Evolutionary conservation across 2,329 filamentous ascomycete species (phyloP).

Genomic region (Beauveria caledonica): DNA sequence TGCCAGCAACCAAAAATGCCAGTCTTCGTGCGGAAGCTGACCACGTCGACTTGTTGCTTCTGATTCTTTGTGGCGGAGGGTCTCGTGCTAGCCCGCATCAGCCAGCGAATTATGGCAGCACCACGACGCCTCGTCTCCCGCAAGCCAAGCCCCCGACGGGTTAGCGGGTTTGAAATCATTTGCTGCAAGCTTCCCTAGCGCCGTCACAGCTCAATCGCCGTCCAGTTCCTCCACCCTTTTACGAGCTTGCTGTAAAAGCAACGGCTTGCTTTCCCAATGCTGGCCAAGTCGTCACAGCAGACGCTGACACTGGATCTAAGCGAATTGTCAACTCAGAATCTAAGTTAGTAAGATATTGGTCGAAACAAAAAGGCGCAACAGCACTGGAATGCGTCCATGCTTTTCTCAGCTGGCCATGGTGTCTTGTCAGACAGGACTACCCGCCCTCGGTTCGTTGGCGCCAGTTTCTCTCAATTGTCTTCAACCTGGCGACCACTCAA

Average conservation of each 20-base stretch:
- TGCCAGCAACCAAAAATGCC: neutral
- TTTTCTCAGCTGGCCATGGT: neutral
- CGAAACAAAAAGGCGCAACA: neutral
- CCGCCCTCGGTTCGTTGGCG: neutral
- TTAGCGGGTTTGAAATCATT: slow-evolving; percentile 1
- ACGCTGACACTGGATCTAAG: neutral
- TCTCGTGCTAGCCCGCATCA: neutral
- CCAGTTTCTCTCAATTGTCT: neutral
- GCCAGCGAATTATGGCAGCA: slow-evolving; percentile 1
- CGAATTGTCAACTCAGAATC: neutral
- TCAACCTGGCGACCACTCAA: neutral
- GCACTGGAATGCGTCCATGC: neutral
- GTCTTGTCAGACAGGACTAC: neutral
- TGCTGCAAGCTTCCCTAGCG: neutral
- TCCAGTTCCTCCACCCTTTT: neutral
- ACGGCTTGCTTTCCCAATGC: neutral
- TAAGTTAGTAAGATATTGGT: neutral
- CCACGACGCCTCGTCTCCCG: slow-evolving; percentile 3
- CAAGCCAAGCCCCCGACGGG: neutral
- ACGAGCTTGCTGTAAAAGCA: neutral
- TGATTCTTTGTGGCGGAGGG: slow-evolving; percentile 4
- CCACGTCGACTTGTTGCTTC: neutral
- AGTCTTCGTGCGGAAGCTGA: neutral
- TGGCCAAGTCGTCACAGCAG: neutral
- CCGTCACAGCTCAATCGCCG: neutral